phyloP scores from a whole-genome alignment of 768 basidiomycete species.

The Suillus sp. region DNA sequence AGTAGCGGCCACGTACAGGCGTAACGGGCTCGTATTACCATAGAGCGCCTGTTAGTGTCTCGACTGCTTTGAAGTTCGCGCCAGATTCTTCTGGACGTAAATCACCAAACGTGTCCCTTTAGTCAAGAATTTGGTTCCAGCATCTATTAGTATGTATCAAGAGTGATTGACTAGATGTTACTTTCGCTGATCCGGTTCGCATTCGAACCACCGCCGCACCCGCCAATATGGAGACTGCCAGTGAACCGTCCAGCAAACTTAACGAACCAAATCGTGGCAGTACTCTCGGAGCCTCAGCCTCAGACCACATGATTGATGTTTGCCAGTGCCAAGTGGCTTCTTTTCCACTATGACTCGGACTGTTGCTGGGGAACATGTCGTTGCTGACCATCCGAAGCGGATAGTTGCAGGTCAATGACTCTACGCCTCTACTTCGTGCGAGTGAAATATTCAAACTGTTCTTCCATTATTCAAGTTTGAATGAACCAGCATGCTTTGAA shows the following conservation, averaged over 20 bases:
- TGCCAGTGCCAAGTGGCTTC: background rate
- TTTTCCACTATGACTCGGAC: background rate
- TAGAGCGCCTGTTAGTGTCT: background rate
- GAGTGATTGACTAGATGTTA: background rate
- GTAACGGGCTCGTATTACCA: background rate
- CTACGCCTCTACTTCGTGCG: background rate
- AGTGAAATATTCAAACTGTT: background rate
- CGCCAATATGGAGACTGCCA: background rate
- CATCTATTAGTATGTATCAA: background rate
- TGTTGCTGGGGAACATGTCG: constrained; percentile 1
- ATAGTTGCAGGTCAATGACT: background rate
- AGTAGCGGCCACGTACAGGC: background rate
- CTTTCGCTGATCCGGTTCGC: background rate
- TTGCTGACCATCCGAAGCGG: background rate
- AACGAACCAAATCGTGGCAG: background rate
- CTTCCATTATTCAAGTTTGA: background rate
- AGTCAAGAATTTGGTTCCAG: background rate
- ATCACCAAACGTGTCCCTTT: background rate
- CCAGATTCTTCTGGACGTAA: background rate
- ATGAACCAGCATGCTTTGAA: background rate
- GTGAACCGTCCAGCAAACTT: background rate
- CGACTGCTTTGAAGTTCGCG: background rate
- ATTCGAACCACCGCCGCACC: background rate
- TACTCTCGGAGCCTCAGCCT: background rate
- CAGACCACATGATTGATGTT: background rate